These are phyloP conservation scores for Entophlyctis helioformis DNA, from an alignment of 192 early-diverging fungal genomes.

Conservation along the genomic window DNA sequence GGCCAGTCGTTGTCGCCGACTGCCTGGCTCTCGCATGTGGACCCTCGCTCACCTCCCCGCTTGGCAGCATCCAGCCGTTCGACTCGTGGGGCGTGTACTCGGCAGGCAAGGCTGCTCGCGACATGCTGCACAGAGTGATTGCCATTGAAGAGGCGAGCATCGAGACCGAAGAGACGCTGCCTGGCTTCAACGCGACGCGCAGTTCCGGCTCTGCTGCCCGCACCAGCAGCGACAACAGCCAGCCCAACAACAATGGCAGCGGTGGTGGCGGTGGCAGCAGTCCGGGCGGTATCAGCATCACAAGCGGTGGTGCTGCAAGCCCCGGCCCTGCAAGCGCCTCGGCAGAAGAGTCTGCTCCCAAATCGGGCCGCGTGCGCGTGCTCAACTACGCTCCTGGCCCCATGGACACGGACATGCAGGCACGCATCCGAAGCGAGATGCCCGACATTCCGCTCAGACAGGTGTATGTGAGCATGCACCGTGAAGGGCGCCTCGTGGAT, in stretches of 20 bases:
- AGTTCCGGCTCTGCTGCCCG: no score
- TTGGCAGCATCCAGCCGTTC: slow-evolving; percentile 56
- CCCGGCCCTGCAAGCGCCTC: no score
- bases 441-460: slow-evolving; percentile 36
- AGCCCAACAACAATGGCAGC: no score
- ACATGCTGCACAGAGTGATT: slow-evolving; percentile 56
- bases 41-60: no score
- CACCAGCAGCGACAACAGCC: slow-evolving; percentile 4
- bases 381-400: slow-evolving; percentile 85
- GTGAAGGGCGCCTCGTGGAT: slow-evolving; percentile 50
- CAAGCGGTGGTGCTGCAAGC: no score
- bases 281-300: no score
- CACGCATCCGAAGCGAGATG: slow-evolving; percentile 52
- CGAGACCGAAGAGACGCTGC: neutral
- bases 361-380: slow-evolving; percentile 37
- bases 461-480: slow-evolving; percentile 52
- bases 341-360: no score
- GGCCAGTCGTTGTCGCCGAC: neutral
- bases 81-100: slow-evolving; percentile 75
- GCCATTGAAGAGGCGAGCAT: slow-evolving; percentile 49
- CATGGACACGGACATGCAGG: slow-evolving; percentile 75
- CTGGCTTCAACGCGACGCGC: no score
- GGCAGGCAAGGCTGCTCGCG: slow-evolving; percentile 69
- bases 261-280: no score
- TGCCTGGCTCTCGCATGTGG: no score